phyloP scores from a whole-genome alignment of 169 alveolate species.

The Babesia caballi region DNA sequence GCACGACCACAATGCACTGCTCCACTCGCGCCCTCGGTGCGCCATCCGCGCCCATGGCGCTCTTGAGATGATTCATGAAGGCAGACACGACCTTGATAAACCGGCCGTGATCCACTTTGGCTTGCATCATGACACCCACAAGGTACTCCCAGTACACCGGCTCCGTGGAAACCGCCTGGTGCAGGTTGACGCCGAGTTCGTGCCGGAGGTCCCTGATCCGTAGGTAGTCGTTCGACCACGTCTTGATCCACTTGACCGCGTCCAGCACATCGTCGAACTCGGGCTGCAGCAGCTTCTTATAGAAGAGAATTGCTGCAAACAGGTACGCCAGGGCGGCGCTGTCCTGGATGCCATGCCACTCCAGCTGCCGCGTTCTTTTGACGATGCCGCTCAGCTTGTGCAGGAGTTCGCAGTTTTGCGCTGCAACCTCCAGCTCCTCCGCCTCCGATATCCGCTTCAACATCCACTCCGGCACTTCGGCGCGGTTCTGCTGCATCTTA shows the following conservation, averaged over 20 bases:
- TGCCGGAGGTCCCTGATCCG: conserved; percentile 10
- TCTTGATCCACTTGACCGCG: conserved; percentile 30
- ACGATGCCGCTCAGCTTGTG: conserved; percentile 2
- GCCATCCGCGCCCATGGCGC: not conserved
- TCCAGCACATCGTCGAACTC: conserved; percentile 19
- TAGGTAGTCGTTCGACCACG: conserved; percentile 50
- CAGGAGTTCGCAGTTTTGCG: conserved; percentile 23
- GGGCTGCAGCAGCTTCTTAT: conserved; percentile 3
- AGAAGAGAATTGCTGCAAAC: conserved; percentile 7
- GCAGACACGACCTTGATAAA: conserved; percentile 1
- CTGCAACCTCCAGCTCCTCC: conserved; percentile 13
- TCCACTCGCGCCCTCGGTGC: not conserved
- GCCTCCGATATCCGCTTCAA: not conserved
- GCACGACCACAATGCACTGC: conserved; percentile 2
- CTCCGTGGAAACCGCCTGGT: conserved; percentile 24
- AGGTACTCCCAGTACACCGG: conserved; percentile 46
- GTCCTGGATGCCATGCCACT: conserved; percentile 1
- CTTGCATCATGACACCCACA: not conserved
- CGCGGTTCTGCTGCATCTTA: not conserved
- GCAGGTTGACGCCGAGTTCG: conserved; percentile 6
- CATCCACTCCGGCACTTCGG: conserved; percentile 23
- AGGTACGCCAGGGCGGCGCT: conserved; percentile 10
- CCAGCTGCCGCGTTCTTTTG: not conserved
- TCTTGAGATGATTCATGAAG: conserved; percentile 8
- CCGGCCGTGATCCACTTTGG: not conserved